phyloP scores from a whole-genome alignment of 1,284 basidiomycete genomes.

The Irpex rosettiformis region DNA sequence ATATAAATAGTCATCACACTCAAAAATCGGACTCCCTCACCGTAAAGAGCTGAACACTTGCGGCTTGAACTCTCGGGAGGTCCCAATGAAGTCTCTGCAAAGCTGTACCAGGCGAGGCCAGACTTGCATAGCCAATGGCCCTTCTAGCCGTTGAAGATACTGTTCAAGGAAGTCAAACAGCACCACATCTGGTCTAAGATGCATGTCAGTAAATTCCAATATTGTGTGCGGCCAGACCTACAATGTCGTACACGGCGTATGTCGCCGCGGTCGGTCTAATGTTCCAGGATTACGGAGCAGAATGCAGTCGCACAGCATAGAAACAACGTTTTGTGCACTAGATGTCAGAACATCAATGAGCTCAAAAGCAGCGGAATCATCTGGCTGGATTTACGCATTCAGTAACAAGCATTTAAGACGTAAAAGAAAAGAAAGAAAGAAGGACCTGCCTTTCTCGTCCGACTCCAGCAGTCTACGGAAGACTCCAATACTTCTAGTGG shows the following conservation, averaged over 20 bases:
- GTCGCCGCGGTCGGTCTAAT: slow-evolving; percentile 54
- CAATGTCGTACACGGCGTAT: slow-evolving; percentile 64
- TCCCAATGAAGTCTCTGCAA: slow-evolving; percentile 73
- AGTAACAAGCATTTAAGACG: slow-evolving; percentile 2
- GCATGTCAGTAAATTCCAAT: slow-evolving; percentile 4
- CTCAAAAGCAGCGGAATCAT: slow-evolving; percentile 67
- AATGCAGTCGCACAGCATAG: slow-evolving; percentile 88
- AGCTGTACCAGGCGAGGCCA: slow-evolving; percentile 82
- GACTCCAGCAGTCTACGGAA: slow-evolving; percentile 77
- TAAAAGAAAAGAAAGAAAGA: slow-evolving; percentile 25
- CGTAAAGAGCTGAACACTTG: slow-evolving; percentile 75
- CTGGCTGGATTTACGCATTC: slow-evolving; percentile 20
- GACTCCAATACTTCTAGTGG: slow-evolving; percentile 81
- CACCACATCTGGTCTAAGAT: slow-evolving; percentile 55
- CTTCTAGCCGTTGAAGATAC: slow-evolving; percentile 84
- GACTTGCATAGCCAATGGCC: slow-evolving; percentile 87
- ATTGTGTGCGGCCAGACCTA: slow-evolving; percentile 32
- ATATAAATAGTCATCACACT: not conserved
- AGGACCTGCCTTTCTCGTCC: slow-evolving; percentile 48
- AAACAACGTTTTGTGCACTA: slow-evolving; percentile 85
- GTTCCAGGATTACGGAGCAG: slow-evolving; percentile 48
- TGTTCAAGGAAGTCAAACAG: slow-evolving; percentile 87
- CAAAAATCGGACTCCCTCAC: slow-evolving; percentile 39
- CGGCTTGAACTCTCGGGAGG: slow-evolving; percentile 58
- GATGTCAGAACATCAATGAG: slow-evolving; percentile 82